Base-by-base conservation (phyloP, 805 yeast genomes). In the Tetrapisispora iriomotensis region DNA sequence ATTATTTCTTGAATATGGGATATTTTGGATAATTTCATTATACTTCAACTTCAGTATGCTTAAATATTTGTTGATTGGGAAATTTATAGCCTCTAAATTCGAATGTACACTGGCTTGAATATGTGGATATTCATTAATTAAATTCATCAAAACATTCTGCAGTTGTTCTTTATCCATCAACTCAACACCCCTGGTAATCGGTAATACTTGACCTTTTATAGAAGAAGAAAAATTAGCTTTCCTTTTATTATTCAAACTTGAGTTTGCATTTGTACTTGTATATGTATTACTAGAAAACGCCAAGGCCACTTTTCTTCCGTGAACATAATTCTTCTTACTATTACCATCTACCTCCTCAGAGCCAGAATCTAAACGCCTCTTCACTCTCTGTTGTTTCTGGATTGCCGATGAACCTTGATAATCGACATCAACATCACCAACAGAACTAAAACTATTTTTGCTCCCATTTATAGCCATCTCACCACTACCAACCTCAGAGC, bases 101-200 rank as follows among this genome's bases (percentile, higher is more conserved):
- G 40, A 41, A 31, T 45, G 39, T 17, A 50, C 41, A 22, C 32
- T 39, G 28, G 48, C 49, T 21, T 51, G 53, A 8, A 55, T 39
- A 31, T 50, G 48, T 19, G 62, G 64, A 37, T 58, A 49, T 15
- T 39, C 36, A 28, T 47, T 43, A 40, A 52, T 46, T 15, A 60
- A 39, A 29, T 49, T 48, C 29, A 52, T 15, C 24, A 56, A 29
- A 15, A 54, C 40, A 15, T 45, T 41, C 17, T 47, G 52, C 34
- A 61, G 28, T 39, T 54, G 56, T 13, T 52, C 51, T 31, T 56
- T 55, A 31, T 45, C 51, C 59, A 61, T 47, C 27, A 61, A 40
- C 37, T 61, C 63, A 14, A 61, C 31, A n/a, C 60, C 53, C 34
- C 65, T 45, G 14, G 50, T 44, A 5, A 61, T 39, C 7, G 64